Evolutionary conservation across 441 rosid genomes (phyloP).

Genomic region (Croton setiger): DNA sequence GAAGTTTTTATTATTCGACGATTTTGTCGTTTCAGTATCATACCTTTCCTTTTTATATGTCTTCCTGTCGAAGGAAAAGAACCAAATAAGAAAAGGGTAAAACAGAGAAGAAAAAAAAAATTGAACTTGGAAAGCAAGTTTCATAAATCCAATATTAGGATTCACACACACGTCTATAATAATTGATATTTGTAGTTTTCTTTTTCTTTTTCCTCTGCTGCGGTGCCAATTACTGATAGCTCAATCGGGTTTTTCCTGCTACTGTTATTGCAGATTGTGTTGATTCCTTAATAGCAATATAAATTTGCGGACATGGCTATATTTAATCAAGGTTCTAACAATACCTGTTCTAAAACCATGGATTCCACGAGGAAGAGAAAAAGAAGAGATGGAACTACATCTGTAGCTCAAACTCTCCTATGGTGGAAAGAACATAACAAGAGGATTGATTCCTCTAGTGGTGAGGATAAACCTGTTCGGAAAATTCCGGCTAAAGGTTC

Average conservation of each 20-base stretch:
- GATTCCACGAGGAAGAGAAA: slow-evolving; percentile 47
- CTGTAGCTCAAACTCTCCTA: slow-evolving; percentile 48
- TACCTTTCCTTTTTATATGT: neutral
- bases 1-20: neutral
- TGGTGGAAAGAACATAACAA: slow-evolving; percentile 61
- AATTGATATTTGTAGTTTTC: neutral
- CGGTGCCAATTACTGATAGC: neutral
- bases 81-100: too few relatives aligned
- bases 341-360: neutral
- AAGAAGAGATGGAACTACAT: slow-evolving; percentile 32
- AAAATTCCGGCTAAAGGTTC: slow-evolving; percentile 70
- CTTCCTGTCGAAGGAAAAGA: too few relatives aligned
- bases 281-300: neutral
- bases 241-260: neutral
- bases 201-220: neutral
- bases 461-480: slow-evolving; percentile 22
- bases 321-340: slow-evolving; percentile 3
- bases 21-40: neutral
- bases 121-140: too few relatives aligned
- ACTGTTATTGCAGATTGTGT: slow-evolving; percentile 1
- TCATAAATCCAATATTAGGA: too few relatives aligned
- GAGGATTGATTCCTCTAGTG: slow-evolving; percentile 19
- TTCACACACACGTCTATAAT: too few relatives aligned
- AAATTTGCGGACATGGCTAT: slow-evolving; percentile 19
- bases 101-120: too few relatives aligned